Evolutionary conservation across 495 filamentous ascomycete genomes (phyloP).

Genomic region (Thermochaetoides thermophila): DNA sequence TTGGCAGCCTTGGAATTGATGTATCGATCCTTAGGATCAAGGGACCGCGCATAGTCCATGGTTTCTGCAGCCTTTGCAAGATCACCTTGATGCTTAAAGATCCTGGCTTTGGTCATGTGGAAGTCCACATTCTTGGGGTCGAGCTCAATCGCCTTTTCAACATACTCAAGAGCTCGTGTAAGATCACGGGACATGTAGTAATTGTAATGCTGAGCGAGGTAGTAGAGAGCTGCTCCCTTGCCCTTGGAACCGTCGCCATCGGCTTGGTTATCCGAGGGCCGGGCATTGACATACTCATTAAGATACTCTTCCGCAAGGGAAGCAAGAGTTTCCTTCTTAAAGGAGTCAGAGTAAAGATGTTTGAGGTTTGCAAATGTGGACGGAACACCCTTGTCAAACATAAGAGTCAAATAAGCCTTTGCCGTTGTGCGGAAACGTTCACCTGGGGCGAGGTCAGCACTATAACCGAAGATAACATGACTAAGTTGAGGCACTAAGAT

Average conservation of each 20-base stretch:
- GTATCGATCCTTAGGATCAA: conserved; percentile 84
- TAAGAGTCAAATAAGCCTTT: conserved; percentile 64
- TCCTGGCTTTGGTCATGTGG: conserved; percentile 86
- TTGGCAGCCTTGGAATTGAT: conserved; percentile 98
- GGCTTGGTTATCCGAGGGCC: conserved; percentile 22
- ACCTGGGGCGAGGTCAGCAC: conserved; percentile 25
- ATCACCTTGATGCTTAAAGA: conserved; percentile 86
- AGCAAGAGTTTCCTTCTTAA: conserved; percentile 62
- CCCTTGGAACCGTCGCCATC: conserved; percentile 51
- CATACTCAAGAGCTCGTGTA: conserved; percentile 61
- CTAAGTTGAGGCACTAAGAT: not conserved
- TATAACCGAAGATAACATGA: not conserved
- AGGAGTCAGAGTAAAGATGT: conserved; percentile 61
- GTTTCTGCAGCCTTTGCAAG: conserved; percentile 62
- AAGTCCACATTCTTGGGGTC: conserved; percentile 75
- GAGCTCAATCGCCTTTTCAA: conserved; percentile 69
- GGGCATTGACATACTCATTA: conserved; percentile 33
- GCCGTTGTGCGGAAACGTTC: conserved; percentile 69
- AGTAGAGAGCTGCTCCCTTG: conserved; percentile 67
- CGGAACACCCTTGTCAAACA: conserved; percentile 91
- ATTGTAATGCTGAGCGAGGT: conserved; percentile 93
- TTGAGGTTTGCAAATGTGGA: conserved; percentile 95
- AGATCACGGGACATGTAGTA: conserved; percentile 78
- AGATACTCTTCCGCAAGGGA: conserved; percentile 67
- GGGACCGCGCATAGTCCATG: conserved; percentile 73